Evolutionary conservation across 352 stramenopile species (phyloP), one percentile per base, ranked within the genome.

Genomic region (Plasmopara viticola): DNA sequence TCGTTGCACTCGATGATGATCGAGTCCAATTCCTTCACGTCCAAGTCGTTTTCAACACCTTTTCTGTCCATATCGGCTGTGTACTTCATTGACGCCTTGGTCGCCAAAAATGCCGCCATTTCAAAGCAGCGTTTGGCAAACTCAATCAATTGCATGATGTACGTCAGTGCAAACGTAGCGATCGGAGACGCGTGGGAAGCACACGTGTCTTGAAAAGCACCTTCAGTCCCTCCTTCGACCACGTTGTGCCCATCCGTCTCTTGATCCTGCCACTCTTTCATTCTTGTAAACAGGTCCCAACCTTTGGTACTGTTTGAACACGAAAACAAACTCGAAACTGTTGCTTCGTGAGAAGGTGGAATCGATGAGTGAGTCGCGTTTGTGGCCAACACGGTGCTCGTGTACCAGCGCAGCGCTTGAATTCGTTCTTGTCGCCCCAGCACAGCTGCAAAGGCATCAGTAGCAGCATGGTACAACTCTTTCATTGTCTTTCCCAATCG

Each of bases 401-500:
- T 53, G 44, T 78, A 82, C 53, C 50, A 64, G 9, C 52, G 54
- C 0, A 84, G 59, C 34, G 73, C 72, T 48, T 53, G 49, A 20
- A 73, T 60, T 42, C 67, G 70, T 15, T 55, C 40, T n/a, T 83
- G 64, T 14, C 69, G 60, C 12, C 71, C 73, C 12, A 90, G 53
- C 0, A 86, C 20, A 6, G 78, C 64, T 0, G 70, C 67, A 51
- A 78, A 84, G 3, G 76, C 77, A 41, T 90, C 79, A 2, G 74
- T 87, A 3, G 68, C 57, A 30, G 74, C 64, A 34, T 88, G 74
- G 50, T 86, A 87, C 8, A 87, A 50, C 48, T 86, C 74, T 37
- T 88, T 87, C 56, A 83, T 78, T 8, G 75, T 80, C 35, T 81
- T 72, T 17, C 75, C 77, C 5, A 90, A 59, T 4, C 73, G 69